Base-by-base conservation (phyloP, 345 rosid genomes). In the Eucalyptus virginea region DNA sequence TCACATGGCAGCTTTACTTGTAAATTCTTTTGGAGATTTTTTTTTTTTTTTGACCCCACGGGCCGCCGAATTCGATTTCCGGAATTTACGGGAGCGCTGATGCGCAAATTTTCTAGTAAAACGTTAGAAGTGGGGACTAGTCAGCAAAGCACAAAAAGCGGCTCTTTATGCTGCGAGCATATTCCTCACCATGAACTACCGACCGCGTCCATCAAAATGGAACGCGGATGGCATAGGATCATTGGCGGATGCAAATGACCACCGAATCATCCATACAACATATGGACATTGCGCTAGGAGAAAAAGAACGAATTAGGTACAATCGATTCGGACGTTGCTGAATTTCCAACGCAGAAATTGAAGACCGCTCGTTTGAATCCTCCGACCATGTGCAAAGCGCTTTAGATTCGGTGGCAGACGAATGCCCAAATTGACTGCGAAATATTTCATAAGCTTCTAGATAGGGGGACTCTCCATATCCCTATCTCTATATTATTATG, bases 341-440 rank as follows among this genome's bases (percentile, higher is more conserved):
- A 28, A 60, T 60, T 60, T 60, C 9, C 37, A 65, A 30, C 26
- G 0, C 1, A 3, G 9, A 21, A 23, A 21, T 77, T 21, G 47
- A 3, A 77, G 16, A 8, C 13, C 8, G 16, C 8, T 34, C 5
- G 1, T 77, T 77, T 37, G 26, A 8, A 77, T 77, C 28, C 3
- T 11, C 8, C 15, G 1, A 40, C 15, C 13, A 7, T 0, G 16
- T 21, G 9, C 47, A 37, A 37, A 6, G 14, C 7, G 0, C 5
- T 21, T 42, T 40, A 77, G 83, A 37, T 37, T 6, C 2, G 30
- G 5, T 52, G 58, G 58, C 5, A 11, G 9, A 7, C 1, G 1
- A 40, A 77, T 37, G 47, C 28, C 28, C 47, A 7, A 37, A 72
- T 19, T 19, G 23, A 72, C 3, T 5, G 2, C 4, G 4, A 69